Base-by-base conservation (phyloP, 805 yeast species). In the Kodamaea hsintzibuensis region DNA sequence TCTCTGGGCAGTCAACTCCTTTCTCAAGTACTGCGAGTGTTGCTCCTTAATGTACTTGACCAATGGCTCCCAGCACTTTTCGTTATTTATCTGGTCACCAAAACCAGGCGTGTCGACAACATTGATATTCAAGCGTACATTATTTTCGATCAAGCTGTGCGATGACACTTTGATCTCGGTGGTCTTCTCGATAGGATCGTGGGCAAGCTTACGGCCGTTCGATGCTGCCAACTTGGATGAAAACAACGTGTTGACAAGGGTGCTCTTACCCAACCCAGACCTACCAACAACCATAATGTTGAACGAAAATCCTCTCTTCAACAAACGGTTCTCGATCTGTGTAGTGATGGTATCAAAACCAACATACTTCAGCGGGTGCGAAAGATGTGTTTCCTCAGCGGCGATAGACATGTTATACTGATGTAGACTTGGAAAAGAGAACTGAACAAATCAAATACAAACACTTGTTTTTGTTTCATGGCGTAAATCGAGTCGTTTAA, bases 101-200 rank as follows among this genome's bases (percentile, higher is more conserved):
- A 91, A 95, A 13, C 98, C 98, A 17, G 98, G 98, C 2, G 99
- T 95, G 69, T 95, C 99, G 67, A 95, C 89, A 53, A 95, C 85
- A 63, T 91, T 92, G 59, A 95, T 76, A 64, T 87, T 87, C 68
- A 95, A 82, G 57, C 86, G 84, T 54, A 95, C 98, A 60, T 88
- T 89, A 69, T 91, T 91, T 73, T 95, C 99, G 54, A 84, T 72
- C 59, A 95, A 79, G 14, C 81, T 79, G 57, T 87, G 92, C n/a
- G 82, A 71, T 27, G 85, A 78, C 25, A 86, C 86, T 58, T 83
- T 82, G 69, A 93, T 88, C 68, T 91, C 97, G 2, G 96, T 83
- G 30, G 99, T 93, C 62, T 88, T 88, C 59, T 88, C 88, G 57
- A 89, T 80, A 27, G 96, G 95, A 60, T 86, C 92, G 50, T 78